A percentile compares a stretch with the other conserved stretches of the same genome.
Conservation (phyloP, 192 early-diverging fungal species). For the Coemansia sp. region DNA sequence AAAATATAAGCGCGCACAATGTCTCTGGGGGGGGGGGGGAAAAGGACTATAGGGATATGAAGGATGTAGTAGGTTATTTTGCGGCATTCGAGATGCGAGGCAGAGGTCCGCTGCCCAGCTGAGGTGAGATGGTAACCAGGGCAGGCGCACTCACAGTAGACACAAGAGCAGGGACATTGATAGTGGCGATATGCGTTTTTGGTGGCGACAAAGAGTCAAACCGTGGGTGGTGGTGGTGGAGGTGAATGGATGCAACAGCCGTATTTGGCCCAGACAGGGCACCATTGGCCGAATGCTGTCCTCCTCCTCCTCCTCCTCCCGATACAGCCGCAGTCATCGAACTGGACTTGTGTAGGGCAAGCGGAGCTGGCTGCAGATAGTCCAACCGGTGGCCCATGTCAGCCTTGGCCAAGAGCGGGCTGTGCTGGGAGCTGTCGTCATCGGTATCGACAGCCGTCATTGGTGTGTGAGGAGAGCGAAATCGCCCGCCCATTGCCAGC, state of each 20-base stretch:
- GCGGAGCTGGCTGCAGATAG: neutral
- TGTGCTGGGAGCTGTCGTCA: neutral
- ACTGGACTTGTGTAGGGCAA: neutral
- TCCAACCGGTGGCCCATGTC: neutral
- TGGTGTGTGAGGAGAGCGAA: slow-evolving; percentile 7
- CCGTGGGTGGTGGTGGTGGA: too few relatives aligned
- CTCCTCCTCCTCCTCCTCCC: too few relatives aligned
- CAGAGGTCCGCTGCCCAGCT: slow-evolving; percentile 15
- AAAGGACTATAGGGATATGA: too few relatives aligned
- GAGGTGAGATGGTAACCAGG: slow-evolving; percentile 17
- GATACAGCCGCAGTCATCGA: neutral
- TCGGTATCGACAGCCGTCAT: neutral
- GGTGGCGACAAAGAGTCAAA: slow-evolving; percentile 2
- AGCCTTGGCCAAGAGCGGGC: neutral
- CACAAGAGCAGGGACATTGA: slow-evolving; percentile 16
- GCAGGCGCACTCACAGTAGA: slow-evolving; percentile 8
- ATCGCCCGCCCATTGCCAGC: slow-evolving; percentile 1
- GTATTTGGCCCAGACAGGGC: neutral
- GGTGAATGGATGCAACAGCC: neutral
- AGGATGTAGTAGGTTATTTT: slow-evolving; percentile 5
- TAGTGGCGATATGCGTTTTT: neutral
- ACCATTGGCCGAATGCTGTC: neutral
- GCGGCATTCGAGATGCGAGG: slow-evolving; percentile 18
- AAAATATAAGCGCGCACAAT: neutral
- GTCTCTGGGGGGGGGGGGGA: too few relatives aligned